Percentiles rank a stretch among this genome's conserved stretches.
Evolutionary conservation across 345 rosid species (phyloP).

Genomic region (Excoecaria cochinchinensis): DNA sequence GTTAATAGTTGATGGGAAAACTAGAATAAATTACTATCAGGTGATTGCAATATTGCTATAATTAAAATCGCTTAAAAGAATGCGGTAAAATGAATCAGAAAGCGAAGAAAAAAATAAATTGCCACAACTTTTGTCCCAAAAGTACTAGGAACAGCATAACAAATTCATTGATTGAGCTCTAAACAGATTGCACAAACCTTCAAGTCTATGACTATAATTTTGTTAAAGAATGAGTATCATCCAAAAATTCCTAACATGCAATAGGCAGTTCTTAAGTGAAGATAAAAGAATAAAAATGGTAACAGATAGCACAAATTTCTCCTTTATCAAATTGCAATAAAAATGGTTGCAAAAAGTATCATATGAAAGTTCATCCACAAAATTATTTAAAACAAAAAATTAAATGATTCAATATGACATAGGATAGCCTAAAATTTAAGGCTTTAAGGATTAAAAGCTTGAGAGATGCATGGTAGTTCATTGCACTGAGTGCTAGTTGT

Average conservation of each 20-base stretch:
- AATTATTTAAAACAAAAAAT: not conserved
- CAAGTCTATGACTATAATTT: slow-evolving; percentile 5
- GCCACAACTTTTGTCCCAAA: not conserved
- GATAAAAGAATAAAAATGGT: not conserved
- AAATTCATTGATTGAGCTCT: not conserved
- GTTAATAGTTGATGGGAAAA: slow-evolving; percentile 1
- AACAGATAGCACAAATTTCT: not conserved
- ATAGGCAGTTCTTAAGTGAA: not conserved
- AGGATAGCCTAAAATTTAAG: not conserved
- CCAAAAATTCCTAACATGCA: not conserved
- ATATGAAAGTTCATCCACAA: not conserved
- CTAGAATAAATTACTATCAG: not conserved
- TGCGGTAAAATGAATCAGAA: not conserved
- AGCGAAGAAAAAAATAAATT: not conserved
- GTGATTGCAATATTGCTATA: not conserved
- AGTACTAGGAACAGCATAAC: not conserved
- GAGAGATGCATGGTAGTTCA: not conserved
- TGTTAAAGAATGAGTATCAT: not conserved
- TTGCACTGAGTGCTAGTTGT: not conserved
- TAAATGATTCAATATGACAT: not conserved
- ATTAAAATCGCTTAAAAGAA: not conserved
- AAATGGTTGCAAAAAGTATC: not conserved
- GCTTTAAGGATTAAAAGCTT: not conserved
- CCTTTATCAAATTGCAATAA: not conserved
- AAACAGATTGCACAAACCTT: slow-evolving; percentile 4